Conservation (phyloP, 805 yeast genomes). For the Millerozyma miso region DNA sequence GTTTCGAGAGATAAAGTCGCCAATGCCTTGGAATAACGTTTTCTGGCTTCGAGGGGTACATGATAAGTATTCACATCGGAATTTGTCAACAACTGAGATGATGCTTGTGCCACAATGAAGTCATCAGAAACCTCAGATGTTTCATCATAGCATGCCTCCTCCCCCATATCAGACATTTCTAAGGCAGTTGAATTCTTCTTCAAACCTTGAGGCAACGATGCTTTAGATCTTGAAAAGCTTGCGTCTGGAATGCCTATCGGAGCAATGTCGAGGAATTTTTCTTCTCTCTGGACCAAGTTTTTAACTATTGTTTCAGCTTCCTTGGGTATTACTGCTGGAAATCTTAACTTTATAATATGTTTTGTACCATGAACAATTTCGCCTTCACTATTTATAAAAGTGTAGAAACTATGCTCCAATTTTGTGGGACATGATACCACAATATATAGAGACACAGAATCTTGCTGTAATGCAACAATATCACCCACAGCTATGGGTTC, state of each 20-base stretch:
- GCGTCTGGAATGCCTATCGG: conserved; percentile 37
- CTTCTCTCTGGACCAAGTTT: conserved; percentile 26
- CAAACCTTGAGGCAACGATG: conserved; percentile 17
- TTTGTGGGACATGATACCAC: conserved; percentile 51
- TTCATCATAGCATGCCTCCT: neutral
- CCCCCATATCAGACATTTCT: conserved; percentile 2
- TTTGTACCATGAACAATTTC: conserved; percentile 47
- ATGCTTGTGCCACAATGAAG: conserved; percentile 31
- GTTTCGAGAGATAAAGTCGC: conserved; percentile 36
- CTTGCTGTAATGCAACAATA: conserved; percentile 49
- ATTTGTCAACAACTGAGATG: conserved; percentile 30
- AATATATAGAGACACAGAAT: conserved; percentile 47
- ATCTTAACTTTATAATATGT: conserved; percentile 42
- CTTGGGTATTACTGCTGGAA: conserved; percentile 48
- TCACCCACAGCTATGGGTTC: conserved; percentile 51
- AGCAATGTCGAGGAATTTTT: conserved; percentile 27
- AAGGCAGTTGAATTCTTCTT: neutral
- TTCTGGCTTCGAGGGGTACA: conserved; percentile 33
- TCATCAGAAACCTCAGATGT: conserved; percentile 16
- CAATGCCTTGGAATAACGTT: conserved; percentile 31
- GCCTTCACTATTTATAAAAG: conserved; percentile 56
- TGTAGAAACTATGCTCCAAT: conserved; percentile 50
- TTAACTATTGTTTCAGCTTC: conserved; percentile 17
- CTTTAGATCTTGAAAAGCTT: conserved; percentile 19
- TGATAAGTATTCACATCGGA: conserved; percentile 32